Conservation (phyloP, 2,329 filamentous ascomycete genomes). For the Ceratocystis albifundus region DNA sequence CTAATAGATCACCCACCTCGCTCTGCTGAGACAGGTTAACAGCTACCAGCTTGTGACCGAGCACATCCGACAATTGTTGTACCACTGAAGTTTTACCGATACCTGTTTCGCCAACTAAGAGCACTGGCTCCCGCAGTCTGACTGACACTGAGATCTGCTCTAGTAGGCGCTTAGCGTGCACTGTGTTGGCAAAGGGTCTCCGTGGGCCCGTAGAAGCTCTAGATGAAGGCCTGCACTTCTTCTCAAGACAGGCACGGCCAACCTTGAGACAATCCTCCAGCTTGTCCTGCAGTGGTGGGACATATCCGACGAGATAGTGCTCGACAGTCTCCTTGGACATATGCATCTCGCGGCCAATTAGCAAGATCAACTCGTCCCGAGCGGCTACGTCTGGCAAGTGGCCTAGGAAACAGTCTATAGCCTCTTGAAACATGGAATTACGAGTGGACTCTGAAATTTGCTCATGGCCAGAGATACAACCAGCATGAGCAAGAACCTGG, state of each 20-base stretch:
- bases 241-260: conserved; percentile 54
- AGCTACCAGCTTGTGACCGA: conserved; percentile 77
- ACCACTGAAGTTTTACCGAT: conserved; percentile 96
- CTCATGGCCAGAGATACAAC: conserved; percentile 56
- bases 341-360: conserved; percentile 77
- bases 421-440: conserved; percentile 86
- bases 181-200: conserved; percentile 75
- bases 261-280: conserved; percentile 46
- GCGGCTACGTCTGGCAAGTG: conserved; percentile 57
- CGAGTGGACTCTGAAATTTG: conserved; percentile 58
- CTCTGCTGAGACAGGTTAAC: conserved; percentile 98
- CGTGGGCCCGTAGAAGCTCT: conserved; percentile 42
- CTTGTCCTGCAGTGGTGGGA: conserved; percentile 55
- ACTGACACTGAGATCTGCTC: conserved; percentile 82
- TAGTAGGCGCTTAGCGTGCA: conserved; percentile 69
- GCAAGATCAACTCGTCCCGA: conserved; percentile 48
- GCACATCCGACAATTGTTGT: conserved; percentile 73
- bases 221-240: conserved; percentile 38
- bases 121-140: conserved; percentile 70
- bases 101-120: conserved; percentile 97
- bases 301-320: conserved; percentile 62
- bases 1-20: conserved; percentile 88
- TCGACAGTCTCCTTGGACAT: conserved; percentile 71
- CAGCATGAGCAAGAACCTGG: conserved; percentile 48
- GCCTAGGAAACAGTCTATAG: conserved; percentile 82